Evolutionary conservation across 257 asterid genomes (phyloP).

Genomic region (Nicotiana otophora): DNA sequence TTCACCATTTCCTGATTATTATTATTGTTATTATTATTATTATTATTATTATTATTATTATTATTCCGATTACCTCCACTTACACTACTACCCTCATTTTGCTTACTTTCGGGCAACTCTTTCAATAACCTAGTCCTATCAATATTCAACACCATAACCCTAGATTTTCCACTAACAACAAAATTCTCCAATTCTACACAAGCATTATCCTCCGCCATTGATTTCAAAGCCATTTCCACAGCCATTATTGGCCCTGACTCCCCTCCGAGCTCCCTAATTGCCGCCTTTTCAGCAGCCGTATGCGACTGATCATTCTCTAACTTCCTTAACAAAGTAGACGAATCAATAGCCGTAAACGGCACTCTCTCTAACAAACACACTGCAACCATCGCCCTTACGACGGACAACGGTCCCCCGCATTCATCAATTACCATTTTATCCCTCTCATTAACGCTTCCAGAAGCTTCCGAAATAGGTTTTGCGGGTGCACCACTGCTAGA

Average conservation of each 20-base stretch:
- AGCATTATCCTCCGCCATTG: conserved; percentile 85
- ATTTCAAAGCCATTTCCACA: conserved; percentile 85
- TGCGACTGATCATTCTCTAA: conserved; percentile 71
- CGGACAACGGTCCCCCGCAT: conserved; percentile 58
- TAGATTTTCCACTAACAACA: conserved; percentile 74
- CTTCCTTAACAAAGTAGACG: conserved; percentile 73
- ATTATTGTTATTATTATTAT: neutral
- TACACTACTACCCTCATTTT: conserved; percentile 30
- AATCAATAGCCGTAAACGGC: conserved; percentile 72
- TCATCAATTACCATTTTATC: conserved; percentile 54
- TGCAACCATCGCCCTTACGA: conserved; percentile 87
- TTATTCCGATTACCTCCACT: conserved; percentile 34
- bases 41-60: neutral
- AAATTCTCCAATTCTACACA: conserved; percentile 83
- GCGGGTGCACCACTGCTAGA: neutral
- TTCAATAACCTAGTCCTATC: conserved; percentile 73
- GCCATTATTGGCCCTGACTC: conserved; percentile 68
- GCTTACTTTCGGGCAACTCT: conserved; percentile 79
- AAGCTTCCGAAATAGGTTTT: conserved; percentile 19
- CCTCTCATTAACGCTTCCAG: conserved; percentile 23
- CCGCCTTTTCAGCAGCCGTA: conserved; percentile 53
- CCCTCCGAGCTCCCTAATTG: conserved; percentile 83
- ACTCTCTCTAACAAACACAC: conserved; percentile 79
- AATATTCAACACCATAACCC: conserved; percentile 77
- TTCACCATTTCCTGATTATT: conserved; percentile 21